These are phyloP conservation scores for Hypoxylon rickii DNA, from an alignment of 495 filamentous ascomycete species.

Conservation along the genomic window DNA sequence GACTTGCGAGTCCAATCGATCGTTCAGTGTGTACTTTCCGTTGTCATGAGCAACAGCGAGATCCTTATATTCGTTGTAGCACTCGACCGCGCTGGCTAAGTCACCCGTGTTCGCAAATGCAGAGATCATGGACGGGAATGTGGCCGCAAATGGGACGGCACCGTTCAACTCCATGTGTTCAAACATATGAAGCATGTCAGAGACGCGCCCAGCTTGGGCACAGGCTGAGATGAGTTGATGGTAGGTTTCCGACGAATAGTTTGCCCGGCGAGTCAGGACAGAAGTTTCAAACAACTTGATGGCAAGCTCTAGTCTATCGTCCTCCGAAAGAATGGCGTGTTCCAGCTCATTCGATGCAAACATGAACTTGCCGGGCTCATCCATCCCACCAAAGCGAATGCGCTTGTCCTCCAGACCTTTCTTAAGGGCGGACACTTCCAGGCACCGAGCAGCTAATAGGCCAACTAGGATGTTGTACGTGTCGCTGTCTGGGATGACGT, in stretches of 20 bases:
- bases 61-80: slow-evolving; percentile 89
- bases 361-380: slow-evolving; percentile 87
- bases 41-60: slow-evolving; percentile 80
- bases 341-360: slow-evolving; percentile 85
- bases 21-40: slow-evolving; percentile 69
- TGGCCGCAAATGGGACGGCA: slow-evolving; percentile 72
- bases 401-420: slow-evolving; percentile 74
- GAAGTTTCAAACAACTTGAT: slow-evolving; percentile 82
- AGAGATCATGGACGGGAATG: slow-evolving; percentile 90
- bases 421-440: slow-evolving; percentile 72
- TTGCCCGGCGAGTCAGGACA: slow-evolving; percentile 62
- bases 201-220: slow-evolving; percentile 73
- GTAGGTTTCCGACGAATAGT: slow-evolving; percentile 69
- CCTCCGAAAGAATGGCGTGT: slow-evolving; percentile 78
- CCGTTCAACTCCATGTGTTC: slow-evolving; percentile 83
- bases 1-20: slow-evolving; percentile 78
- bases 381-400: slow-evolving; percentile 79
- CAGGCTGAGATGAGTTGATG: slow-evolving; percentile 81
- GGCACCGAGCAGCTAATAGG: slow-evolving; percentile 75
- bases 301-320: slow-evolving; percentile 81
- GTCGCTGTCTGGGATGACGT: slow-evolving; percentile 75
- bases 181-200: slow-evolving; percentile 88
- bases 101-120: slow-evolving; percentile 83
- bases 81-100: slow-evolving; percentile 86
- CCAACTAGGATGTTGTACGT: slow-evolving; percentile 88